Conservation (phyloP, 2,329 filamentous ascomycete species). For the Pyricularia grisea region DNA sequence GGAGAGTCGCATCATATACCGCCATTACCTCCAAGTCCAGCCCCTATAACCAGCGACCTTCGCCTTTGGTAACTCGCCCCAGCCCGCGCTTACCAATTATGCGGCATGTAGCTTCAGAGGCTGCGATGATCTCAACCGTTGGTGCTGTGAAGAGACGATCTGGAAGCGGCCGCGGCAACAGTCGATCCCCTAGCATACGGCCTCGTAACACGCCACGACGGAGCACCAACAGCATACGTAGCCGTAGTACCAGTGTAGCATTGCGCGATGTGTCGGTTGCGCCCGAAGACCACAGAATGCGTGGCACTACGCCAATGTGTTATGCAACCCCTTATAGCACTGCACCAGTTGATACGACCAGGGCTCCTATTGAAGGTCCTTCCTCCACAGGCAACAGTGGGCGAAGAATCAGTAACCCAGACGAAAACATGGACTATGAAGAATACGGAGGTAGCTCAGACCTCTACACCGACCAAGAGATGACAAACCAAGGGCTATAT, state of each 20-base stretch:
- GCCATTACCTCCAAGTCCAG: conserved; percentile 10
- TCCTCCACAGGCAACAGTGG: conserved; percentile 9
- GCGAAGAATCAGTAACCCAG: conserved; percentile 14
- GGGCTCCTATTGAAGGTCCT: neutral
- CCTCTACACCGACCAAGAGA: conserved; percentile 13
- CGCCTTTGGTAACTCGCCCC: conserved; percentile 23
- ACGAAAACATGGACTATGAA: conserved; percentile 22
- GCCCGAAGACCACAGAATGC: conserved; percentile 20
- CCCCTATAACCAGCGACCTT: conserved; percentile 25
- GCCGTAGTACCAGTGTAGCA: conserved; percentile 21
- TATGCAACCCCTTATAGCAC: conserved; percentile 70
- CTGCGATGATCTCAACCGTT: conserved; percentile 26
- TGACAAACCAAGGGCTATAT: conserved; percentile 9
- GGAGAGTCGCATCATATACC: conserved; percentile 8
- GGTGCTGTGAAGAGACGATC: conserved; percentile 26
- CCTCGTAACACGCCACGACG: conserved; percentile 45
- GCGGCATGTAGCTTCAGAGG: conserved; percentile 10
- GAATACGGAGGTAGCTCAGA: conserved; percentile 20
- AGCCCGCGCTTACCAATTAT: conserved; percentile 17
- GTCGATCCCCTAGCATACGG: conserved; percentile 45
- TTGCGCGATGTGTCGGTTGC: conserved; percentile 29
- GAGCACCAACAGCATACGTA: conserved; percentile 30
- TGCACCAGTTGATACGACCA: conserved; percentile 33
- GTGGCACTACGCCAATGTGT: conserved; percentile 50
- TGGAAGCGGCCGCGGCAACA: conserved; percentile 19